These are phyloP conservation scores for Haematococcus lacustris DNA, from an alignment of 139 green algal species.

Conservation along the genomic window DNA sequence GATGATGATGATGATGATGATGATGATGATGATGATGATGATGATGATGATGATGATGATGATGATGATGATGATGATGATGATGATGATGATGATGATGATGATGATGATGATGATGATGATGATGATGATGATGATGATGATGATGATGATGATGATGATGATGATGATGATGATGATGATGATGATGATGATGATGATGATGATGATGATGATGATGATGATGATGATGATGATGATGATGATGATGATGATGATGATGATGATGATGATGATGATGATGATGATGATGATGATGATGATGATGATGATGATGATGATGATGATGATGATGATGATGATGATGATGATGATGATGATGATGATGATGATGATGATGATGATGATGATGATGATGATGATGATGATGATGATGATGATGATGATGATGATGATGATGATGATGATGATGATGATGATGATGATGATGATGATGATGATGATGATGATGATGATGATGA, in stretches of 20 bases:
- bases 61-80: conserved; percentile 3
- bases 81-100: conserved; percentile 3
- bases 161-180: conserved; percentile 4
- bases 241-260: conserved; percentile 3
- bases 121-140: conserved; percentile 3
- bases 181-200: conserved; percentile 3
- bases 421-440: conserved; percentile 3
- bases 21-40: conserved; percentile 3
- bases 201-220: conserved; percentile 3
- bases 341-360: conserved; percentile 4
- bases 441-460: conserved; percentile 3
- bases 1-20: conserved; percentile 3
- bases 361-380: conserved; percentile 3
- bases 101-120: conserved; percentile 4
- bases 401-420: conserved; percentile 4
- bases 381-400: conserved; percentile 3
- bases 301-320: conserved; percentile 3
- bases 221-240: conserved; percentile 4
- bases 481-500: conserved; percentile 3
- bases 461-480: conserved; percentile 4
- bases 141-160: conserved; percentile 3
- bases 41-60: conserved; percentile 4
- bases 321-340: conserved; percentile 3
- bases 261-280: conserved; percentile 3
- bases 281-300: conserved; percentile 4